Evolutionary conservation across 768 basidiomycete genomes (phyloP).

Genomic region (Amylocystis lapponica): DNA sequence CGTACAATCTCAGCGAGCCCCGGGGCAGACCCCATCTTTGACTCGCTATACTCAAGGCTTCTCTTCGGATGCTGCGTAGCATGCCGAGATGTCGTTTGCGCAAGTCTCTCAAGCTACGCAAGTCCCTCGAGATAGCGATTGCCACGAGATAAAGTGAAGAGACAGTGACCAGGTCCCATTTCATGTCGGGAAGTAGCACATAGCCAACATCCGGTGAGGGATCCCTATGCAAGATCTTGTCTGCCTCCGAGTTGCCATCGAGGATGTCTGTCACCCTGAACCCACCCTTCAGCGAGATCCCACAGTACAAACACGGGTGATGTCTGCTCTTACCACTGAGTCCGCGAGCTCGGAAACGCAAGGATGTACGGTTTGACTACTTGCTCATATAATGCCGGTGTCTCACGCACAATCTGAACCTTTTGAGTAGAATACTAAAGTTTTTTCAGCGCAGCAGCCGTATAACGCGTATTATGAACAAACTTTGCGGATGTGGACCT

Average conservation of each 20-base stretch:
- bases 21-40: slow-evolving; percentile 60
- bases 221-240: slow-evolving; percentile 62
- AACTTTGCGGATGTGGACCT: slow-evolving; percentile 83
- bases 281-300: background rate
- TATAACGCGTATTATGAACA: background rate
- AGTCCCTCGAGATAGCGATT: slow-evolving; percentile 52
- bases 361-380: slow-evolving; percentile 78
- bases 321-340: slow-evolving; percentile 58
- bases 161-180: slow-evolving; percentile 85
- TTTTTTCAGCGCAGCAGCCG: background rate
- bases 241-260: slow-evolving; percentile 65
- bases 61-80: slow-evolving; percentile 56
- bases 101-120: slow-evolving; percentile 77
- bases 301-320: background rate
- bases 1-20: slow-evolving; percentile 67
- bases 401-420: slow-evolving; percentile 72
- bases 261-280: slow-evolving; percentile 84
- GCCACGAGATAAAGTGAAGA: slow-evolving; percentile 82
- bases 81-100: slow-evolving; percentile 55
- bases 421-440: slow-evolving; percentile 72
- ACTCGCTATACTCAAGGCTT: slow-evolving; percentile 46
- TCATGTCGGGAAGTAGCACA: slow-evolving; percentile 90
- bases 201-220: slow-evolving; percentile 48
- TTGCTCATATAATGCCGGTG: slow-evolving; percentile 64
- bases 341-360: slow-evolving; percentile 68